Conservation (phyloP, 1,284 basidiomycete species). For the Tylopilus sp. region DNA sequence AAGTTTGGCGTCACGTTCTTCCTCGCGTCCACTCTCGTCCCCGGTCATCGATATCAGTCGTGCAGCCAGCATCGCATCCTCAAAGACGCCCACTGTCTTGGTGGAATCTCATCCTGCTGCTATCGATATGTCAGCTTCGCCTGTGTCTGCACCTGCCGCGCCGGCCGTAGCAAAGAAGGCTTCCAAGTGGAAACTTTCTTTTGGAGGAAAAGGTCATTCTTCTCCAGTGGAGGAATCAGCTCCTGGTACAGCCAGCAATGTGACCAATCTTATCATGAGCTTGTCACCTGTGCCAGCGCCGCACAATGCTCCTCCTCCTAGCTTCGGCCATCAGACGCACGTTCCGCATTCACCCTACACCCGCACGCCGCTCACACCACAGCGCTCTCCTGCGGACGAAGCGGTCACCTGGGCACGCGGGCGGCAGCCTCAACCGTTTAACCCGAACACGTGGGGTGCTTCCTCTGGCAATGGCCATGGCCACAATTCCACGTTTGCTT, state of each 20-base stretch:
- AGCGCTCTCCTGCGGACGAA: conserved; percentile 38
- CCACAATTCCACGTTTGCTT: conserved; percentile 11
- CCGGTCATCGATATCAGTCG: conserved; percentile 27
- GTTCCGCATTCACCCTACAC: conserved; percentile 27
- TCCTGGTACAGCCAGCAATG: conserved; percentile 60
- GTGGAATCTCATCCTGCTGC: conserved; percentile 7
- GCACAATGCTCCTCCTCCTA: conserved; percentile 12
- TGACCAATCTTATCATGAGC: conserved; percentile 68
- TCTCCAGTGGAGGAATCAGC: conserved; percentile 47
- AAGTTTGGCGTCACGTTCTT: conserved; percentile 50
- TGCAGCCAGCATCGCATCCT: conserved; percentile 26
- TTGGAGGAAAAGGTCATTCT: conserved; percentile 56
- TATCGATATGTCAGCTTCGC: conserved; percentile 8
- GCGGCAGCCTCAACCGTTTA: conserved; percentile 28
- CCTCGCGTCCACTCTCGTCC: conserved; percentile 15
- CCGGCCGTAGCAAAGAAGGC: conserved; percentile 57
- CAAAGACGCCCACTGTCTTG: conserved; percentile 12
- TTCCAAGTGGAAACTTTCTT: conserved; percentile 76
- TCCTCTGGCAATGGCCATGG: conserved; percentile 11
- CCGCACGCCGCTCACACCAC: conserved; percentile 35
- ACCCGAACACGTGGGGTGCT: conserved; percentile 20
- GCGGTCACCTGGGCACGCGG: conserved; percentile 35
- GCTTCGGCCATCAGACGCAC: conserved; percentile 24
- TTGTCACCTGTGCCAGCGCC: conserved; percentile 23
- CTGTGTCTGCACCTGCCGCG: conserved; percentile 4